Conservation (phyloP, 208 protist species). For the Leishmania turanica region DNA sequence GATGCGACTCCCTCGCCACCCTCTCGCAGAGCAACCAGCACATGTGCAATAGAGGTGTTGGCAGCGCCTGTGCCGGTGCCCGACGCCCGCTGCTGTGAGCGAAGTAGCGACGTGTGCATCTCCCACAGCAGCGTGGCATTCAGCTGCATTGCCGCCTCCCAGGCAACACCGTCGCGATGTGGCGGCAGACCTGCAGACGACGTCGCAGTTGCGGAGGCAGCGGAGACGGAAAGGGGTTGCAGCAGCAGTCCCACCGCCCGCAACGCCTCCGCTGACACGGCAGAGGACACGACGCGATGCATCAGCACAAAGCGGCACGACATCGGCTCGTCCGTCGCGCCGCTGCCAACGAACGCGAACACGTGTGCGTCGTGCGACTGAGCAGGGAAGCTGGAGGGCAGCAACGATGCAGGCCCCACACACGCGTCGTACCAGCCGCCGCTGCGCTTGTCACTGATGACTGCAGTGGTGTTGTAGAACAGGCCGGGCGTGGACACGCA, state of each 20-base stretch:
- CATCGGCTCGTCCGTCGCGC: conserved; percentile 15
- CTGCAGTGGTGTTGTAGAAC: conserved; percentile 22
- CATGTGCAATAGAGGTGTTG: conserved; percentile 18
- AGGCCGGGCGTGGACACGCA: conserved; percentile 19
- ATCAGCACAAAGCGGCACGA: conserved; percentile 27
- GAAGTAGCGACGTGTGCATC: conserved; percentile 20
- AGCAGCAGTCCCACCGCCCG: not conserved
- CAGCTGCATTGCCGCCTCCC: conserved; percentile 26
- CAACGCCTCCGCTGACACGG: conserved; percentile 2
- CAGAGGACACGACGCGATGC: conserved; percentile 27
- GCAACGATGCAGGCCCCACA: conserved; percentile 5
- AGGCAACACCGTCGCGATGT: conserved; percentile 12
- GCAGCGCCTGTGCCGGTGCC: not conserved
- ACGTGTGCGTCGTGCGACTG: conserved; percentile 6
- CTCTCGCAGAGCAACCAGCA: conserved; percentile 10
- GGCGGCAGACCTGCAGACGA: not conserved
- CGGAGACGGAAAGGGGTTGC: not conserved
- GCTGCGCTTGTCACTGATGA: conserved; percentile 8
- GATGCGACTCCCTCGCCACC: not conserved
- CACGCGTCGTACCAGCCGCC: conserved; percentile 19
- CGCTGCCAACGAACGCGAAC: conserved; percentile 30
- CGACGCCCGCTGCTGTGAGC: not conserved
- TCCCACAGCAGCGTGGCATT: conserved; percentile 30
- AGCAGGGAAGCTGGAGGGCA: conserved; percentile 1
- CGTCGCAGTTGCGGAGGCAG: not conserved